These are phyloP conservation scores for Starmerella khaoyaiensis DNA, from an alignment of 805 yeast species.

Conservation along the genomic window DNA sequence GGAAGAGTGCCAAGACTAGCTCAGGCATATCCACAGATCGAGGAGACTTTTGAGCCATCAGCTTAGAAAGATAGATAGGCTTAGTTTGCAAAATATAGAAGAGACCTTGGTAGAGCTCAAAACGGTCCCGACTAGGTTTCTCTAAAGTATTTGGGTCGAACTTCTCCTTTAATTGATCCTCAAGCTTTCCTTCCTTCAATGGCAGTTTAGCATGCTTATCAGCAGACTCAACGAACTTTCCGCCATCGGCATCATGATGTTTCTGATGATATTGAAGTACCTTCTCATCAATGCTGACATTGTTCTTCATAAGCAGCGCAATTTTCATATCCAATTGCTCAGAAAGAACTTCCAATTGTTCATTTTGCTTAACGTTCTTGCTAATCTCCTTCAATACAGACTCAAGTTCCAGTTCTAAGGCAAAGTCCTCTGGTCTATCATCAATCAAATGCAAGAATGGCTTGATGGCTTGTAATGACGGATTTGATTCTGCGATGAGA, in stretches of 20 bases:
- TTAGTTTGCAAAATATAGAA: conserved; percentile 77
- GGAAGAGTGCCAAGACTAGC: conserved; percentile 27
- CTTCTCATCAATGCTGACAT: conserved; percentile 63
- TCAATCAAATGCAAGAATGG: conserved; percentile 65
- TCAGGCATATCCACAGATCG: conserved; percentile 19
- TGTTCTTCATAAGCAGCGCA: conserved; percentile 64
- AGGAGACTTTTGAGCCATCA: conserved; percentile 25
- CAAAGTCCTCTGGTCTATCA: conserved; percentile 60
- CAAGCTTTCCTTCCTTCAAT: neutral
- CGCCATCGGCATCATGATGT: conserved; percentile 8
- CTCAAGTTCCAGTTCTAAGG: conserved; percentile 58
- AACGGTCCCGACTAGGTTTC: conserved; percentile 33
- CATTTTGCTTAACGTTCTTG: conserved; percentile 56
- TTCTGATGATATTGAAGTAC: conserved; percentile 18
- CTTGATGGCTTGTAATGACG: conserved; percentile 63
- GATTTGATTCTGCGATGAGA: conserved; percentile 55
- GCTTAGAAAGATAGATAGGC: conserved; percentile 54
- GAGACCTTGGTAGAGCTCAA: conserved; percentile 61
- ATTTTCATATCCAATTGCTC: conserved; percentile 68
- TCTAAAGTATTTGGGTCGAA: conserved; percentile 31
- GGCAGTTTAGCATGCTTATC: neutral
- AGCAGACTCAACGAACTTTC: neutral
- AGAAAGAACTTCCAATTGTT: conserved; percentile 56
- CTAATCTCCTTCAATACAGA: conserved; percentile 54
- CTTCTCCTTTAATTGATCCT: conserved; percentile 14